These are phyloP conservation scores for Fusarium tupiense DNA, from an alignment of 2,329 filamentous ascomycete genomes.

Conservation along the genomic window DNA sequence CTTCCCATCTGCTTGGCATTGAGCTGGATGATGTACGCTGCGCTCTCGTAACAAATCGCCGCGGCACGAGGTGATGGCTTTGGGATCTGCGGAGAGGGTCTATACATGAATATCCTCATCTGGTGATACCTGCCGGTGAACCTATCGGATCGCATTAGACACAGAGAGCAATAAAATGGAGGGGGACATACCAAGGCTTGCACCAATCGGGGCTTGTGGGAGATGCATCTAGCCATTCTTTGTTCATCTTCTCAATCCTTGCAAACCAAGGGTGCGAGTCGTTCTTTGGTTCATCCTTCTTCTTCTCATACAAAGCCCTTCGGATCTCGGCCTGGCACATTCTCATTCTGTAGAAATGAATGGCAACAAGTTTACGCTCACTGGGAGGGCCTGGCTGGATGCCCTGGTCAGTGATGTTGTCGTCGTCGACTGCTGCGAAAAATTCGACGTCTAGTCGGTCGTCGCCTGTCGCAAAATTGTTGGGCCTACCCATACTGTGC, in stretches of 20 bases:
- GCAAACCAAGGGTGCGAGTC: slow-evolving; percentile 89
- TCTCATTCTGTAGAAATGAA: slow-evolving; percentile 94
- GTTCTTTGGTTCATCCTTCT: slow-evolving; percentile 77
- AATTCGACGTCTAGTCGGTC: slow-evolving; percentile 88
- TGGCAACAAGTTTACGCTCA: slow-evolving; percentile 85
- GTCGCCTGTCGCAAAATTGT: slow-evolving; percentile 81
- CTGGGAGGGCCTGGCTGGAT: slow-evolving; percentile 77
- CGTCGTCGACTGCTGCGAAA: slow-evolving; percentile 84
- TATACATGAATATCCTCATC: slow-evolving; percentile 87
- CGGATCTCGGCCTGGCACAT: slow-evolving; percentile 88
- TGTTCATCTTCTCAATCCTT: slow-evolving; percentile 80
- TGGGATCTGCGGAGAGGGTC: slow-evolving; percentile 91
- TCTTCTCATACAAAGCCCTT: slow-evolving; percentile 85
- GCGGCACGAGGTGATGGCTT: slow-evolving; percentile 84
- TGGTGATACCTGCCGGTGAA: slow-evolving; percentile 79
- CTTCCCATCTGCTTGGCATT: slow-evolving; percentile 82
- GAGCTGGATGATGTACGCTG: slow-evolving; percentile 82
- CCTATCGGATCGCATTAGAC: slow-evolving; percentile 52
- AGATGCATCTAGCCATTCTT: slow-evolving; percentile 80
- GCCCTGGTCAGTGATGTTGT: slow-evolving; percentile 81
- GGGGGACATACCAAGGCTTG: slow-evolving; percentile 75
- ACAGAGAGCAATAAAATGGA: neutral
- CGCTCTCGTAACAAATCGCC: slow-evolving; percentile 82
- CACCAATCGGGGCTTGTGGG: slow-evolving; percentile 78
- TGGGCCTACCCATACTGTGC: slow-evolving; percentile 87